phyloP scores from a whole-genome alignment of 2,329 filamentous ascomycete genomes.

The Alternaria longipes region DNA sequence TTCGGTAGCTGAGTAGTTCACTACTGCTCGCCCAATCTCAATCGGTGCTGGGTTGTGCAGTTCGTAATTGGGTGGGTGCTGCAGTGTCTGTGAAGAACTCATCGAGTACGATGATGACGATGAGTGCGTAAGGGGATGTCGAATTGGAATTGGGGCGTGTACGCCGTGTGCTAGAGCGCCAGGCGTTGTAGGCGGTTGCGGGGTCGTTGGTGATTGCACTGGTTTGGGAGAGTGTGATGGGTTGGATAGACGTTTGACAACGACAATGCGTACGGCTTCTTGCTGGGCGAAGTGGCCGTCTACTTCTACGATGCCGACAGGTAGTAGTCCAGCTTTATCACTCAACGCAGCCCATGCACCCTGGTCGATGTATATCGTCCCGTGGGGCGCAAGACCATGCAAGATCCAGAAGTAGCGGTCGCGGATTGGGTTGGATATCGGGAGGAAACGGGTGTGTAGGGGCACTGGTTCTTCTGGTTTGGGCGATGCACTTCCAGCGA shows the following conservation, averaged over 20 bases:
- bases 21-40: conserved; percentile 87
- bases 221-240: conserved; percentile 8
- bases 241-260: conserved; percentile 68
- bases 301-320: conserved; percentile 89
- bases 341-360: conserved; percentile 83
- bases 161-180: conserved; percentile 28
- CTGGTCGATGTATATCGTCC: conserved; percentile 90
- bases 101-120: conserved; percentile 19
- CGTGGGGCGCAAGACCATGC: conserved; percentile 88
- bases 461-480: conserved; percentile 55
- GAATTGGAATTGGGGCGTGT: conserved; percentile 30
- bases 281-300: conserved; percentile 90
- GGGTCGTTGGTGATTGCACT: not conserved
- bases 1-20: conserved; percentile 91
- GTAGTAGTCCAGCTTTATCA: conserved; percentile 86
- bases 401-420: conserved; percentile 74
- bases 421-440: conserved; percentile 55
- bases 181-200: conserved; percentile 19
- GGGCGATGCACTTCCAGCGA: conserved; percentile 30
- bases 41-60: conserved; percentile 50
- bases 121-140: conserved; percentile 22
- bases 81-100: conserved; percentile 22
- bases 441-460: conserved; percentile 91
- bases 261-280: conserved; percentile 87
- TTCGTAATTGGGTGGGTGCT: conserved; percentile 38